phyloP scores from a whole-genome alignment of 1,139 yeast species.

The Komagataea norvegica region DNA sequence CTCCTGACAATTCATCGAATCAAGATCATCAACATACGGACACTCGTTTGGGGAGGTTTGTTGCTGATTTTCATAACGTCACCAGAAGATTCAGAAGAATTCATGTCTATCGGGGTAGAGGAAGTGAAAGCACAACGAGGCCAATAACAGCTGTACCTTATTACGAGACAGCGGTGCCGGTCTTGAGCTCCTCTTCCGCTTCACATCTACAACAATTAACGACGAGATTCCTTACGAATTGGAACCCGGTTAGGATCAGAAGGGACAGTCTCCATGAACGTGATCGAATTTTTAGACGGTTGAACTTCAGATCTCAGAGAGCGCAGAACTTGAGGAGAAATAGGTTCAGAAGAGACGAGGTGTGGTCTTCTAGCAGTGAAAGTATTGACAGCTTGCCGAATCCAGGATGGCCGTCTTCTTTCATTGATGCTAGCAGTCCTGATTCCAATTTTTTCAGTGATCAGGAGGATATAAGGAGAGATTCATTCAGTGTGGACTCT shows the following conservation, averaged over 20 bases:
- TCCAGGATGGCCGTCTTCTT: no score
- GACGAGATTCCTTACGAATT: neutral
- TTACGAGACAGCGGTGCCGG: conserved; percentile 2
- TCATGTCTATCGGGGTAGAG: neutral
- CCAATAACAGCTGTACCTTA: neutral
- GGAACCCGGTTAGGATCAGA: conserved; percentile 10
- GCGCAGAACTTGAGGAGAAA: no score
- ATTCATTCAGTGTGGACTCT: no score
- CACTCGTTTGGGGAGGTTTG: conserved; percentile 1
- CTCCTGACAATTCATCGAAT: neutral
- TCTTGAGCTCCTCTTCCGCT: neutral
- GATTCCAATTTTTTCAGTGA: no score
- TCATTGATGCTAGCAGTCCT: no score
- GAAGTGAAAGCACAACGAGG: neutral
- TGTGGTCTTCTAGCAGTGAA: no score
- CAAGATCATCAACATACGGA: no score
- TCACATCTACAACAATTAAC: neutral
- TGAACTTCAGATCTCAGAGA: neutral
- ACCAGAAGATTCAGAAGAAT: conserved; percentile 1
- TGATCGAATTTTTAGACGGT: neutral
- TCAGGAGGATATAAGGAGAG: no score
- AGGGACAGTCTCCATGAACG: conserved; percentile 7
- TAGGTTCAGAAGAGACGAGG: no score
- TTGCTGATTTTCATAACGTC: neutral
- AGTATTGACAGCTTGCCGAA: no score